These are phyloP conservation scores for Insectozyma bohioensis DNA, from an alignment of 1,139 yeast species.

Conservation along the genomic window DNA sequence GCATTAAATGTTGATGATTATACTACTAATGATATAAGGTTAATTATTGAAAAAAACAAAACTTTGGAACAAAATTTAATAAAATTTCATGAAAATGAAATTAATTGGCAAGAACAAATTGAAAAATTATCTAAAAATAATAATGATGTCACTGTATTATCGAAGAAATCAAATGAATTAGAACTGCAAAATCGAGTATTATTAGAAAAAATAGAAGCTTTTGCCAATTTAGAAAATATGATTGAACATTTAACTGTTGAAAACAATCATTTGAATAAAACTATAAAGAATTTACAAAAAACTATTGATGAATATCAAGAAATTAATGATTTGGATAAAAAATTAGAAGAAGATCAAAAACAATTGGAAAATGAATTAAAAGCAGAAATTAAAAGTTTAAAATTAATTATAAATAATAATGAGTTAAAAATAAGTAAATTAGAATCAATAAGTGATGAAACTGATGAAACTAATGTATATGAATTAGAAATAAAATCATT, in stretches of 20 bases:
- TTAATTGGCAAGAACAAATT: slow-evolving; percentile 22
- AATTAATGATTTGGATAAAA: slow-evolving; percentile 57
- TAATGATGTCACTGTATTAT: too few relatives aligned
- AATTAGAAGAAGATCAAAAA: slow-evolving; percentile 58
- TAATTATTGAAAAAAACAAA: slow-evolving; percentile 28
- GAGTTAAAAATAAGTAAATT: slow-evolving; percentile 21
- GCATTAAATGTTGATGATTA: slow-evolving; percentile 16
- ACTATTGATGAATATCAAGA: slow-evolving; percentile 60
- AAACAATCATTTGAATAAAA: slow-evolving; percentile 46
- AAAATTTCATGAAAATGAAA: slow-evolving; percentile 20
- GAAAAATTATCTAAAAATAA: slow-evolving; percentile 13
- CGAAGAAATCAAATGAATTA: slow-evolving; percentile 30
- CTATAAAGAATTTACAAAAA: slow-evolving; percentile 36
- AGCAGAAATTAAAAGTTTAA: slow-evolving; percentile 40
- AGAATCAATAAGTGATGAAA: slow-evolving; percentile 17
- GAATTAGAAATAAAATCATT: slow-evolving; percentile 7
- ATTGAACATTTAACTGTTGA: slow-evolving; percentile 58
- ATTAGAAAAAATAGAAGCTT: slow-evolving; percentile 41
- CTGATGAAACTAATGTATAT: neutral
- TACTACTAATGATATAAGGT: slow-evolving; percentile 20
- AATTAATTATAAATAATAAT: slow-evolving; percentile 25
- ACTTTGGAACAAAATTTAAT: slow-evolving; percentile 29
- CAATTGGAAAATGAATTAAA: slow-evolving; percentile 57
- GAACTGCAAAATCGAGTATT: slow-evolving; percentile 22
- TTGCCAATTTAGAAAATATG: slow-evolving; percentile 45